A percentile compares a stretch with the other conserved stretches of the same genome.
phyloP scores from a whole-genome alignment of 306 rosid species.

The Canavalia ensiformis region DNA sequence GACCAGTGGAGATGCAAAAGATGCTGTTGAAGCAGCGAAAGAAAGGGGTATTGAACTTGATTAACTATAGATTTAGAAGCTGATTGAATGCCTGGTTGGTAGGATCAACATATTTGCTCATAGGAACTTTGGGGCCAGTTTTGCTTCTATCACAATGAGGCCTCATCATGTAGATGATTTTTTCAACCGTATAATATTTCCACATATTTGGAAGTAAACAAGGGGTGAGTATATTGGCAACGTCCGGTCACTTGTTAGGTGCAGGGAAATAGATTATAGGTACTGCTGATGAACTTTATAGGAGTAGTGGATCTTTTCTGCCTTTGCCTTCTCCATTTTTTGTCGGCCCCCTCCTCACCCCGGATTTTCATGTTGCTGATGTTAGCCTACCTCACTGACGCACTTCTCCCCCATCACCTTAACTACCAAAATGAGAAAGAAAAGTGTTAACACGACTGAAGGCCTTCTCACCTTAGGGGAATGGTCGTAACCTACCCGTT shows the following conservation, averaged over 20 bases:
- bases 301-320: slow-evolving; percentile 26
- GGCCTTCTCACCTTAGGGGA: slow-evolving; percentile 7
- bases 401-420: neutral
- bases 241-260: slow-evolving; percentile 33
- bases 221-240: slow-evolving; percentile 44
- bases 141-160: slow-evolving; percentile 42
- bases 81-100: slow-evolving; percentile 39
- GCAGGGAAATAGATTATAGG: slow-evolving; percentile 33
- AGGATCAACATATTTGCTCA: slow-evolving; percentile 40
- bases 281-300: slow-evolving; percentile 29
- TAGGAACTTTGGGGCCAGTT: slow-evolving; percentile 45
- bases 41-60: slow-evolving; percentile 74
- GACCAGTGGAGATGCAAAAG: slow-evolving; percentile 56
- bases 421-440: neutral
- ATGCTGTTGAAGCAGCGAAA: slow-evolving; percentile 69
- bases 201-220: slow-evolving; percentile 33
- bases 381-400: neutral
- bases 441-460: neutral
- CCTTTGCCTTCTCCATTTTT: neutral
- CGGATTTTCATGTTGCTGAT: neutral
- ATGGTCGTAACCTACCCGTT: neutral
- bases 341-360: neutral
- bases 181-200: slow-evolving; percentile 23
- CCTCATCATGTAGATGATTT: slow-evolving; percentile 37
- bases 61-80: slow-evolving; percentile 38